Evolutionary conservation across 257 asterid species (phyloP).

Genomic region (Solanum acaule): DNA sequence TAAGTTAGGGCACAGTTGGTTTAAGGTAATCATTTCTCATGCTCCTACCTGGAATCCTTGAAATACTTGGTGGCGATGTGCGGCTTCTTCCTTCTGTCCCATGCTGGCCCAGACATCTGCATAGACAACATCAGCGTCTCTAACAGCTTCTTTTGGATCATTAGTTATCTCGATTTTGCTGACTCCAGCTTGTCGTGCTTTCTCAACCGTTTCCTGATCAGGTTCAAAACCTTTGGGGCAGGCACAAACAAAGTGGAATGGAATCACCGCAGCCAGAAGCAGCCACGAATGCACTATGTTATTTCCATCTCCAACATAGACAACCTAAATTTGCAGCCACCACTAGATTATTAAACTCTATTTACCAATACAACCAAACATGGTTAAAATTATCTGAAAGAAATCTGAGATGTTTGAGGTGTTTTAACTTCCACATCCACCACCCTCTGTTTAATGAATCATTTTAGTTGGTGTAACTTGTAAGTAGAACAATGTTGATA

Average conservation of each 20-base stretch:
- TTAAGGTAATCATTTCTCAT: not conserved
- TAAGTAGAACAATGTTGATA: not conserved
- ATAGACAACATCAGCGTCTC: constrained; percentile 89
- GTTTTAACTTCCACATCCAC: not conserved
- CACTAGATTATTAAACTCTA: not conserved
- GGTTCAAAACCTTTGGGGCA: constrained; percentile 91
- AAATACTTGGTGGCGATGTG: constrained; percentile 65
- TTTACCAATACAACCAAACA: not conserved
- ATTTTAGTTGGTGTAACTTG: not conserved
- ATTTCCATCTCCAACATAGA: constrained; percentile 96
- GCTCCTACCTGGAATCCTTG: constrained; percentile 81
- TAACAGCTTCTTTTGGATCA: constrained; percentile 85
- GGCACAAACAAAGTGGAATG: constrained; percentile 91
- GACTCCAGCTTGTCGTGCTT: constrained; percentile 65
- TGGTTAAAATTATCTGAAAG: not conserved
- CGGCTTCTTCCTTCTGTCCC: constrained; percentile 99
- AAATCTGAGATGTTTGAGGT: not conserved
- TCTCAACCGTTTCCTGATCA: constrained; percentile 51
- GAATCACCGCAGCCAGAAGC: constrained; percentile 67
- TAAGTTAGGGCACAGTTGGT: not conserved
- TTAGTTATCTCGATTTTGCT: constrained; percentile 76
- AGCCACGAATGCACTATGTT: constrained; percentile 97
- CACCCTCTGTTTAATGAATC: not conserved
- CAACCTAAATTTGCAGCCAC: constrained; percentile 46
- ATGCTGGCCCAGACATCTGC: constrained; percentile 99